Evolutionary conservation across 768 basidiomycete genomes (phyloP), one percentile per base, ranked within the genome.

Genomic region (Asterophora lycoperdoides): DNA sequence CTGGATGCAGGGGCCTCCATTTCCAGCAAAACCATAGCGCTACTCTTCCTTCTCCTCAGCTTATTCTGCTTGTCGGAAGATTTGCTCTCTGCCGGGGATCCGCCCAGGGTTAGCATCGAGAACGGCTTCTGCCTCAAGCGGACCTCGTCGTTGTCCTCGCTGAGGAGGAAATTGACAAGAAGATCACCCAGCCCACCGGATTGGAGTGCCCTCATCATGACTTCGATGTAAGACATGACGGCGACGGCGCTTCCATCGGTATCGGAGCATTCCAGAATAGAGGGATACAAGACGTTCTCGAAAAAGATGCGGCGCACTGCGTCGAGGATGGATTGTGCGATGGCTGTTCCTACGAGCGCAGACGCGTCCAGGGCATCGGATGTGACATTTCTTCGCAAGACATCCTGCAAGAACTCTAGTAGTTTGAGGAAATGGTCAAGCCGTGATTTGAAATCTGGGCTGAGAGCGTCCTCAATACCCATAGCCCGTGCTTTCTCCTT

Each of bases 171-270:
- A 41, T 80, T 74, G 35, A 94, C 75, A 13, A 95, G 68, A 18
- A 87, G 72, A 39, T 85, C 80, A 13, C 79, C 79, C 34, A 95
- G 75, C 42, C 76, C 78, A 1, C 84, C 85, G 18, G 80, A 74
- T 30, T 80, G 75, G 5, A 94, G 74, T 0, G 85, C 89, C 49
- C 82, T 77, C 44, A 93, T 75, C 77, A 92, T 86, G 59, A 91
- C 80, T 56, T 96, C 92, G 54, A 97, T 83, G 62, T 98, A 97
- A 13, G 89, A 91, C 80, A 97, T 83, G 46, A 98, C 93, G 8
- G 95, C 93, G 1, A 96, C 86, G 0, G 93, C 89, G 53, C 93
- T 95, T n/a, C 95, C 95, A 63, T 97, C 95, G 4, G 75, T 62
- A 52, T 91, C 89, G 0, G 93, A 93, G 66, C 92, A 94, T 62